Percentiles rank a stretch among this genome's conserved stretches.
Evolutionary conservation across 2,329 filamentous ascomycete genomes (phyloP).

Genomic region (Catunica adiposa): DNA sequence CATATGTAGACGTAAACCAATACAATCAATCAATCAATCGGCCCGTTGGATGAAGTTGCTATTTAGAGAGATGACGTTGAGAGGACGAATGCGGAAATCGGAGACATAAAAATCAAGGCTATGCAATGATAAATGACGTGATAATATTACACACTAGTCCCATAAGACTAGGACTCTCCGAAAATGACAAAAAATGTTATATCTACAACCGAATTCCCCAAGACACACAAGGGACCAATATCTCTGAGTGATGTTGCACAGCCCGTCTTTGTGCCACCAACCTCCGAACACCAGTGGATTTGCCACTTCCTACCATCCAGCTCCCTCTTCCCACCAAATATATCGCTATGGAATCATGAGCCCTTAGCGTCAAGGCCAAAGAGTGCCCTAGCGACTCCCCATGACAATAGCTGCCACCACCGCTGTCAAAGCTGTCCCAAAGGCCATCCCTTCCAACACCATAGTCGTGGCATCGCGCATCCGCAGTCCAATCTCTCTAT

Average conservation of each 20-base stretch:
- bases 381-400: not conserved
- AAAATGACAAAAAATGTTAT: not conserved
- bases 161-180: not conserved
- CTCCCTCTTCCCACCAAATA: no score
- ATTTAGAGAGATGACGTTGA: not conserved
- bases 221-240: not conserved
- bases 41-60: no score
- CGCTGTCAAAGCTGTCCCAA: conserved; percentile 25
- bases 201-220: not conserved
- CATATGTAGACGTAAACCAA: not conserved
- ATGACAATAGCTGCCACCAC: conserved; percentile 7
- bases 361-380: not conserved
- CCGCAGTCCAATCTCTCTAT: conserved; percentile 43
- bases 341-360: not conserved
- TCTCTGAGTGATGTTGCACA: no score
- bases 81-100: not conserved
- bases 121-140: not conserved
- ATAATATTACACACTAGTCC: conserved; percentile 4
- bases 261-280: no score
- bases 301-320: no score
- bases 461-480: conserved; percentile 57
- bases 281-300: no score
- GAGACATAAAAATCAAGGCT: not conserved
- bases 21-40: no score
- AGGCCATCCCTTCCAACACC: conserved; percentile 39